Conservation (phyloP, 306 rosid genomes). For the Ceratonia siliqua region DNA sequence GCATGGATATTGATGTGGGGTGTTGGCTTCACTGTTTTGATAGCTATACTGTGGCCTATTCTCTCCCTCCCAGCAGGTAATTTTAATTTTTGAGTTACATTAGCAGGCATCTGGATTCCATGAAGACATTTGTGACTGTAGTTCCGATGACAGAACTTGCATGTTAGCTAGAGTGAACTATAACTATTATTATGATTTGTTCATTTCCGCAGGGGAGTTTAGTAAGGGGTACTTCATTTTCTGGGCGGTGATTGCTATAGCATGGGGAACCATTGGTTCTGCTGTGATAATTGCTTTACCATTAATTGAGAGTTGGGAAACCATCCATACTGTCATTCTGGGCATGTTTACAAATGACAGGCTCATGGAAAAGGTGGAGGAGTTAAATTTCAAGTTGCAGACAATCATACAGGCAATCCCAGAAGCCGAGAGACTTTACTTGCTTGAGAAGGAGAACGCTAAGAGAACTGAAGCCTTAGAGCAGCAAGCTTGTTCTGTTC, state of each 20-base stretch:
- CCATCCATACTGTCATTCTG: conserved; percentile 49
- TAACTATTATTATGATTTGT: neutral
- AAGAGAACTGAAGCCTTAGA: conserved; percentile 47
- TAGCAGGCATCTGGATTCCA: neutral
- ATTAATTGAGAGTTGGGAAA: conserved; percentile 73
- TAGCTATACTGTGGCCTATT: conserved; percentile 84
- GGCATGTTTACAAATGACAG: conserved; percentile 87
- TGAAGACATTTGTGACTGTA: neutral
- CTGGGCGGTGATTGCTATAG: conserved; percentile 88
- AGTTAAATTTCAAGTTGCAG: conserved; percentile 65
- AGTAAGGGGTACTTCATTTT: conserved; percentile 71
- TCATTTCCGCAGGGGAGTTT: conserved; percentile 60
- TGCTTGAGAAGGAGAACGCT: conserved; percentile 66
- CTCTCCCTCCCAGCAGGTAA: conserved; percentile 87
- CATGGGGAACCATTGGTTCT: conserved; percentile 89
- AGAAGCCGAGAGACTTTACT: conserved; percentile 74
- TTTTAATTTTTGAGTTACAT: neutral
- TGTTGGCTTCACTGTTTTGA: conserved; percentile 68
- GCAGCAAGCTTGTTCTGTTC: conserved; percentile 32
- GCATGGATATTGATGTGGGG: conserved; percentile 91
- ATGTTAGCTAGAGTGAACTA: neutral
- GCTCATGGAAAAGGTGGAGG: conserved; percentile 72
- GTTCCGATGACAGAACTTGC: neutral
- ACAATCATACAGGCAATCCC: conserved; percentile 68
- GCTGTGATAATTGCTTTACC: conserved; percentile 74